A percentile compares a stretch with the other conserved stretches of the same genome.
Evolutionary conservation across 495 filamentous ascomycete species (phyloP).

Genomic region (Neurospora sp.): DNA sequence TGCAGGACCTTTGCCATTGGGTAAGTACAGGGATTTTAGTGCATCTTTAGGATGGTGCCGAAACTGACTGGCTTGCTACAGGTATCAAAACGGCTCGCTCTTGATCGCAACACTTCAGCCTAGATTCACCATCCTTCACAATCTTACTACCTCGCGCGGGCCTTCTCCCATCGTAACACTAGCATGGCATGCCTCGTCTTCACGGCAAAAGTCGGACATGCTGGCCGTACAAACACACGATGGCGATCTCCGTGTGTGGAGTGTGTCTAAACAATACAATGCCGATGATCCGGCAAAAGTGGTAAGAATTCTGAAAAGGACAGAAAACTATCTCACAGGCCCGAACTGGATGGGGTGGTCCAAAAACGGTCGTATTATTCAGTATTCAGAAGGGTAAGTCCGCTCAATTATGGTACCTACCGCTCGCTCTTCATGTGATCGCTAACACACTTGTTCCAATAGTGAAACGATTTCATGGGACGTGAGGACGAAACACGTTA

Average conservation of each 20-base stretch:
- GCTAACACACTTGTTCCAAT: constrained; percentile 6
- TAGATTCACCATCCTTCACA: constrained; percentile 90
- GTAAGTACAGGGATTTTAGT: constrained; percentile 37
- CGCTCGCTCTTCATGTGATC: not conserved
- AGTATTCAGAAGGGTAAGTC: constrained; percentile 83
- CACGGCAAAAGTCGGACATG: constrained; percentile 97
- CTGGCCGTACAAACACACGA: constrained; percentile 84
- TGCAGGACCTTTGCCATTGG: constrained; percentile 96
- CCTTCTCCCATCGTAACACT: constrained; percentile 86
- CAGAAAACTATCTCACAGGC: constrained; percentile 60
- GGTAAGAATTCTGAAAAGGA: constrained; percentile 75
- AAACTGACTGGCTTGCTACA: constrained; percentile 31
- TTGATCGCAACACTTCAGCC: constrained; percentile 82
- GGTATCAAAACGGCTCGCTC: constrained; percentile 92
- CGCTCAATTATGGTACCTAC: constrained; percentile 6
- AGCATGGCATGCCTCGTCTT: constrained; percentile 94
- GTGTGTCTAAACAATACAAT: constrained; percentile 74
- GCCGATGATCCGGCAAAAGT: constrained; percentile 69
- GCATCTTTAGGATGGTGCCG: not conserved
- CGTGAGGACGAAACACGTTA: constrained; percentile 90
- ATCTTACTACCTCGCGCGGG: constrained; percentile 66
- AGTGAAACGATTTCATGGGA: constrained; percentile 94
- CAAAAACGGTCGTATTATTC: constrained; percentile 90
- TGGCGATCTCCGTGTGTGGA: constrained; percentile 94
- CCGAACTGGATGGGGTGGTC: constrained; percentile 98